phyloP scores from a whole-genome alignment of 768 basidiomycete genomes.

The Holtermannia corniformis region DNA sequence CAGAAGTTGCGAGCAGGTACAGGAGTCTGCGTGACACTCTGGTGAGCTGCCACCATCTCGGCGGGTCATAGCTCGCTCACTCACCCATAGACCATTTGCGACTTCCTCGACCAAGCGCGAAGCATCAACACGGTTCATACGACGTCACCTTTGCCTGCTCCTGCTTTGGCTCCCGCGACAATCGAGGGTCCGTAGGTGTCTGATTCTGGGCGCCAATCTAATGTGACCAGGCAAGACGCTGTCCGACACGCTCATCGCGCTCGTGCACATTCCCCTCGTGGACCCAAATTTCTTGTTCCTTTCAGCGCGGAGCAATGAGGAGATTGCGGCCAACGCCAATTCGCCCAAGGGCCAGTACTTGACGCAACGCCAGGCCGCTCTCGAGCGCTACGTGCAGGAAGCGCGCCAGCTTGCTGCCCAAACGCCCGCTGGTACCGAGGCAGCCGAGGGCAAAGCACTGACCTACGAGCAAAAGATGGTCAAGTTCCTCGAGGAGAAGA shows the following conservation, averaged over 20 bases:
- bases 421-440: slow-evolving; percentile 1
- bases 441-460: slow-evolving; percentile 1
- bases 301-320: slow-evolving; percentile 53
- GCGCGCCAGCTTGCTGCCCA: slow-evolving; percentile 37
- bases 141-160: slow-evolving; percentile 63
- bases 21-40: slow-evolving; percentile 67
- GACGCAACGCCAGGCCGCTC: slow-evolving; percentile 46
- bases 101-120: slow-evolving; percentile 75
- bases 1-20: slow-evolving; percentile 67
- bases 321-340: slow-evolving; percentile 49
- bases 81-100: slow-evolving; percentile 54
- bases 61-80: not conserved
- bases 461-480: slow-evolving; percentile 33
- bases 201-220: not conserved
- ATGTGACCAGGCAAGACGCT: slow-evolving; percentile 33
- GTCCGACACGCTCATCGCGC: slow-evolving; percentile 47
- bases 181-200: slow-evolving; percentile 51
- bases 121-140: slow-evolving; percentile 61
- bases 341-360: slow-evolving; percentile 42
- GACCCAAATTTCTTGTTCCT: slow-evolving; percentile 55
- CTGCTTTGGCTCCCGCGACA: slow-evolving; percentile 67
- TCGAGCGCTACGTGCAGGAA: slow-evolving; percentile 50
- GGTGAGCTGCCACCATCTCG: slow-evolving; percentile 42
- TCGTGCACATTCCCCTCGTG: slow-evolving; percentile 56
- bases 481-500: slow-evolving; percentile 37